Evolutionary conservation across 108 stramenopile species (phyloP), one percentile per base, ranked within the genome.

Genomic region (Fragilariopsis cylindrus): DNA sequence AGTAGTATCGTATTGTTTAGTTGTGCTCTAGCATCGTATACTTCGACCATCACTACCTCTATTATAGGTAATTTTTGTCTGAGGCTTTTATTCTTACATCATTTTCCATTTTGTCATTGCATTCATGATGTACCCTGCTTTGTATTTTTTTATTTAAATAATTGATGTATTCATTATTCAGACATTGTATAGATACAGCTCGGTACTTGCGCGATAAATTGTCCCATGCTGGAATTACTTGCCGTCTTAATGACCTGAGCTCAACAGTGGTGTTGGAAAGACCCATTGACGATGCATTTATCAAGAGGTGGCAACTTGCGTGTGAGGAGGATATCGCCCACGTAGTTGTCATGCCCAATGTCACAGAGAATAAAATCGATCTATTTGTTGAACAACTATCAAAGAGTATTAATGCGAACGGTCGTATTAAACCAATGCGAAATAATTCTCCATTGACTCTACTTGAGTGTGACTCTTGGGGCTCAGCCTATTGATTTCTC

Each of bases 301-400:
- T 95, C 82, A 88, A 90, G 71, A 76, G 93, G 55, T 95, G 93
- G 93, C 91, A 92, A 71, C 77, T 95, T 18, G 93, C 93, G 19
- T 95, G 93, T 69, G 91, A 95, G 68, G 91, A 95, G 65, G 93
- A 95, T 72, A 95, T 95, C 82, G 90, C 90, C 15, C 93, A 95
- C 72, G 93, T 95, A 39, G 93, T 95, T 3, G 93, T 95, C 60
- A 95, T 95, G 93, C 93, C 93, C 65, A 95, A 95, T 76, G 87
- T 95, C 8, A 95, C 93, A 19, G 65, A 67, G 49, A 49, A 62
- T 45, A 95, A 95, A 72, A 95, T 95, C 83, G 90, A 95, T 69
- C 79, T 81, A 48, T 95, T 95, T 75, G 90, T 95, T 9, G 81
- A 88, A 63, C 91, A 95, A 65, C 77, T 95, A 11, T 11, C 46